Evolutionary conservation across 2,329 filamentous ascomycete genomes (phyloP).

Genomic region (Pseudogymnoascus verrucosus): DNA sequence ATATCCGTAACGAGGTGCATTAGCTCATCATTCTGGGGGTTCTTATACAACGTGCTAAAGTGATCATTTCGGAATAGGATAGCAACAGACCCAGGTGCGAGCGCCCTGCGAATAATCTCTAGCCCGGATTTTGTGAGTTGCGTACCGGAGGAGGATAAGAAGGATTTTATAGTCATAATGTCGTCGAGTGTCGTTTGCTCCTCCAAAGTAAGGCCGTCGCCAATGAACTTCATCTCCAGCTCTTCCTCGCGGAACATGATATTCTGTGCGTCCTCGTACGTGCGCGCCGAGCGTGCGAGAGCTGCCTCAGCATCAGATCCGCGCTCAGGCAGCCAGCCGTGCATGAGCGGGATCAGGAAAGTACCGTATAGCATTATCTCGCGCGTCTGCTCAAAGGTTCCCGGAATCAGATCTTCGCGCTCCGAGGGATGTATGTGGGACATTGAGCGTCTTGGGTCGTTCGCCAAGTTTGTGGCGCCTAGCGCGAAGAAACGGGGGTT

Average conservation of each 20-base stretch:
- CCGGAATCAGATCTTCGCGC: slow-evolving; percentile 45
- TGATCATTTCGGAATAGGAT: slow-evolving; percentile 97
- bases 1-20: slow-evolving; percentile 87
- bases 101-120: slow-evolving; percentile 59
- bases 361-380: slow-evolving; percentile 90
- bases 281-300: slow-evolving; percentile 65
- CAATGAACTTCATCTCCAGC: slow-evolving; percentile 67
- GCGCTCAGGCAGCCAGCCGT: slow-evolving; percentile 79
- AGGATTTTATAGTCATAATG: slow-evolving; percentile 74
- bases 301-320: slow-evolving; percentile 60
- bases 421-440: slow-evolving; percentile 44
- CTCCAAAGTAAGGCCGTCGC: slow-evolving; percentile 53
- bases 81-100: slow-evolving; percentile 71
- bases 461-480: slow-evolving; percentile 24
- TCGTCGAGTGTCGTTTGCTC: slow-evolving; percentile 80
- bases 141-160: slow-evolving; percentile 71
- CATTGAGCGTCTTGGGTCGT: slow-evolving; percentile 39
- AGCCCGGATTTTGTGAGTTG: slow-evolving; percentile 81
- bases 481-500: slow-evolving; percentile 78
- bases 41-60: slow-evolving; percentile 88
- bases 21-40: slow-evolving; percentile 67
- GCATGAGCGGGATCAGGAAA: slow-evolving; percentile 80
- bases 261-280: slow-evolving; percentile 88
- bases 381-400: slow-evolving; percentile 76
- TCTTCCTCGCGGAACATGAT: slow-evolving; percentile 85